Evolutionary conservation across 371 early-diverging fungal genomes (phyloP).

Genomic region (Saksenaea oblongispora): DNA sequence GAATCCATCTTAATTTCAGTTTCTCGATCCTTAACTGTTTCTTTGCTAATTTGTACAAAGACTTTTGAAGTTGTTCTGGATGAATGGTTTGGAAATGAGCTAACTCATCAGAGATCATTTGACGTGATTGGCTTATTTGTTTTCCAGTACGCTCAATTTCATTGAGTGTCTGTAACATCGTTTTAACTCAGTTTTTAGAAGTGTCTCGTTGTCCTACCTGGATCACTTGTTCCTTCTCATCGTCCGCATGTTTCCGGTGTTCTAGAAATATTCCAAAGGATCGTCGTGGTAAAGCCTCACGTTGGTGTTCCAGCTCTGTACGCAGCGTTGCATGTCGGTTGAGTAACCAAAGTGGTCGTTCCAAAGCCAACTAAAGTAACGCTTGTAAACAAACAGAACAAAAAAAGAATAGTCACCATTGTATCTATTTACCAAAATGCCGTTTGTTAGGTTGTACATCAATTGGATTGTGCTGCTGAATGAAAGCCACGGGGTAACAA

Average conservation of each 20-base stretch:
- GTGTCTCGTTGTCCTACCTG: constrained; percentile 22
- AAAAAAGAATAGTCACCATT: not conserved
- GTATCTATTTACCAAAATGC: constrained; percentile 31
- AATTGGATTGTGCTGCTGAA: constrained; percentile 22
- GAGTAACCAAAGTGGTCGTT: constrained; percentile 32
- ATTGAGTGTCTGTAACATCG: constrained; percentile 27
- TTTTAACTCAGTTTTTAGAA: not conserved
- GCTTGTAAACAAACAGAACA: not conserved
- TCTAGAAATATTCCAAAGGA: constrained; percentile 25
- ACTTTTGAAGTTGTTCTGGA: constrained; percentile 23
- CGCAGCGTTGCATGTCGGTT: constrained; percentile 20
- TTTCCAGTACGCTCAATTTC: constrained; percentile 33
- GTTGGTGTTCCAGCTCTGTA: constrained; percentile 31
- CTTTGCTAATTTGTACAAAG: constrained; percentile 11
- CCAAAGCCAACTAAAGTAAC: constrained; percentile 32
- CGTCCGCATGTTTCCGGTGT: constrained; percentile 25
- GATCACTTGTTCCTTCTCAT: constrained; percentile 32
- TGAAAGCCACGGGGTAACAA: constrained; percentile 13
- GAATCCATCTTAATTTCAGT: constrained; percentile 16
- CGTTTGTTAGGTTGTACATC: constrained; percentile 28
- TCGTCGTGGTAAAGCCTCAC: constrained; percentile 26
- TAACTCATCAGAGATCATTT: constrained; percentile 48
- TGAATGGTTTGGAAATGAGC: constrained; percentile 44
- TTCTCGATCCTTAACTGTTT: constrained; percentile 21
- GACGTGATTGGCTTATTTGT: constrained; percentile 45